These are phyloP conservation scores for Aspergillus fumigatiaffinis DNA, from an alignment of 2,329 filamentous ascomycete species.

Conservation along the genomic window DNA sequence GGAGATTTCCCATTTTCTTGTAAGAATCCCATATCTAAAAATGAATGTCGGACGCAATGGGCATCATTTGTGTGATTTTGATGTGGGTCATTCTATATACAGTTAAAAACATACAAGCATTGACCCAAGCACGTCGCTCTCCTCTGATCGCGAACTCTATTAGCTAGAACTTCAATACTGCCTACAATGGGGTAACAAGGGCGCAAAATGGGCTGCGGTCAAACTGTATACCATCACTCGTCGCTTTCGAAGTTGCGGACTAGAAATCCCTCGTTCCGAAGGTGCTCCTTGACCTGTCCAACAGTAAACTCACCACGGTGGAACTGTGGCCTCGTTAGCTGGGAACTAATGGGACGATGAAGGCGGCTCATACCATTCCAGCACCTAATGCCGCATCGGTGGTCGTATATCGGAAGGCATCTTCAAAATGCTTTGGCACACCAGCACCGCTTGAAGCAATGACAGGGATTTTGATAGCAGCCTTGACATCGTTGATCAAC, in stretches of 20 bases:
- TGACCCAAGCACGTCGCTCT: neutral
- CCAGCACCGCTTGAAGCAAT: slow-evolving; percentile 94
- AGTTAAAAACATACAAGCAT: neutral
- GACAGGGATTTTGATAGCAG: slow-evolving; percentile 82
- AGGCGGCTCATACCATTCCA: slow-evolving; percentile 64
- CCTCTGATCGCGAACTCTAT: neutral
- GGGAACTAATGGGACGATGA: slow-evolving; percentile 10
- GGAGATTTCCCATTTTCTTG: neutral
- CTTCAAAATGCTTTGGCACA: slow-evolving; percentile 78
- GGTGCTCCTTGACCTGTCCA: slow-evolving; percentile 81
- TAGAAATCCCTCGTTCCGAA: slow-evolving; percentile 66
- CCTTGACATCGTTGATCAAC: slow-evolving; percentile 83
- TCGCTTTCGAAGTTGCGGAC: slow-evolving; percentile 71
- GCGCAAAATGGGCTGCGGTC: neutral
- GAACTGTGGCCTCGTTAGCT: slow-evolving; percentile 52
- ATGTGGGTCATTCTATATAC: neutral
- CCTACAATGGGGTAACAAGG: neutral
- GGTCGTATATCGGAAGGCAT: slow-evolving; percentile 80
- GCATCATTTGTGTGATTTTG: neutral
- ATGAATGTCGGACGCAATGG: neutral
- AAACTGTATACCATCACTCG: neutral
- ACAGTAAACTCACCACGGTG: slow-evolving; percentile 95
- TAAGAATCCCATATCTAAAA: neutral
- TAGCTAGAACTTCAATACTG: neutral
- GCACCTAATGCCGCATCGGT: slow-evolving; percentile 93